Evolutionary conservation across 129 eudicot species (phyloP).

Genomic region (Flaveria linearis): DNA sequence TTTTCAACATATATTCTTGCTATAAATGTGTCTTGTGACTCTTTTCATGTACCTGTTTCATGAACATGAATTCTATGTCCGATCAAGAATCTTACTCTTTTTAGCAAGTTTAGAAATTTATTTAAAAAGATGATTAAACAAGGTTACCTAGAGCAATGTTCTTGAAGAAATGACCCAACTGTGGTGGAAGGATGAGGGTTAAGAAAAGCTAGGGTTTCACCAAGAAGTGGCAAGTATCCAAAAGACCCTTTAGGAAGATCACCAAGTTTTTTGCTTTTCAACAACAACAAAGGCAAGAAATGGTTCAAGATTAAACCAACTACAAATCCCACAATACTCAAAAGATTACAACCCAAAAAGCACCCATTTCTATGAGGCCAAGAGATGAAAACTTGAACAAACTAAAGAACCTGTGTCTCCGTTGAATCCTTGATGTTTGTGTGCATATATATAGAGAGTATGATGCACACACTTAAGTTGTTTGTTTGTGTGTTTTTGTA

Average conservation of each 20-base stretch:
- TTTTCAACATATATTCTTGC: slow-evolving; percentile 32
- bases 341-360: slow-evolving; percentile 35
- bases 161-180: slow-evolving; percentile 63
- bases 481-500: slow-evolving; percentile 37
- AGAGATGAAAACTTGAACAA: slow-evolving; percentile 17
- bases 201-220: slow-evolving; percentile 74
- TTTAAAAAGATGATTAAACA: slow-evolving; percentile 14
- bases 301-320: slow-evolving; percentile 54
- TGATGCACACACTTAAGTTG: slow-evolving; percentile 26
- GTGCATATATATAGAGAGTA: slow-evolving; percentile 21
- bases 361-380: slow-evolving; percentile 32
- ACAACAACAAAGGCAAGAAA: slow-evolving; percentile 64
- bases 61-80: slow-evolving; percentile 32
- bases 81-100: slow-evolving; percentile 34
- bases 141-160: slow-evolving; percentile 67
- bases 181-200: slow-evolving; percentile 75
- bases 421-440: slow-evolving; percentile 30
- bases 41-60: slow-evolving; percentile 34
- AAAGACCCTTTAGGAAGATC: slow-evolving; percentile 65
- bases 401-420: slow-evolving; percentile 19
- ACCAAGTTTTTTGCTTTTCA: slow-evolving; percentile 39
- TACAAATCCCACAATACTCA: slow-evolving; percentile 39
- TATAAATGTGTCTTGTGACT: slow-evolving; percentile 24
- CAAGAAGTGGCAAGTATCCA: slow-evolving; percentile 72
- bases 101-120: slow-evolving; percentile 29